Evolutionary conservation across 345 rosid genomes (phyloP).

Genomic region (Dipteronia dyeriana): DNA sequence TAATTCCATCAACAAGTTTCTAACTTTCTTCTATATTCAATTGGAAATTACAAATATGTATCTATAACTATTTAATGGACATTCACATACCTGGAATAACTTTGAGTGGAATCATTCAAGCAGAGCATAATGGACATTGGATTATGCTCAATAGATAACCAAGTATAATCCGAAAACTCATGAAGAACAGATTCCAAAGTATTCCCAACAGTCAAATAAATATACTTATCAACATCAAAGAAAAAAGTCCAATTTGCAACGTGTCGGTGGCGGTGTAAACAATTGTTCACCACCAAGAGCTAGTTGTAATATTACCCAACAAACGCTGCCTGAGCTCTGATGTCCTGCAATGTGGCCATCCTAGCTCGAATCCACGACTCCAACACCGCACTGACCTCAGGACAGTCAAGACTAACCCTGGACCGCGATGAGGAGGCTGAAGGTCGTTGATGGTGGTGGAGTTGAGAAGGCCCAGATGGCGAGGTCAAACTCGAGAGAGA

Average conservation of each 20-base stretch:
- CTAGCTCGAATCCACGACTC: constrained; percentile 80
- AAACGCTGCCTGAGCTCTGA: constrained; percentile 55
- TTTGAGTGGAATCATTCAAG: constrained; percentile 55
- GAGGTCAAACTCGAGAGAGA: too few species aligned
- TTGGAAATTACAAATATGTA: too few species aligned
- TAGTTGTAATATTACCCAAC: constrained; percentile 89
- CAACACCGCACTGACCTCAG: constrained; percentile 61
- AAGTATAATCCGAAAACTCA: constrained; percentile 60
- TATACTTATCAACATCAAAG: constrained; percentile 89
- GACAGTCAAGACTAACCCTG: too few species aligned
- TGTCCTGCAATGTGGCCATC: constrained; percentile 71
- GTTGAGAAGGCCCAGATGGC: too few species aligned
- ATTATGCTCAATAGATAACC: constrained; percentile 90
- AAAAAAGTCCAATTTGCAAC: constrained; percentile 82
- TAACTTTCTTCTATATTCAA: too few species aligned
- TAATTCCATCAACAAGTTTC: too few species aligned
- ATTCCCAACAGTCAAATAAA: constrained; percentile 58
- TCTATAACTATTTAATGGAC: too few species aligned
- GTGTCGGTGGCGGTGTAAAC: constrained; percentile 63
- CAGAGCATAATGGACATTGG: constrained; percentile 85
- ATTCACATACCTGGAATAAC: constrained; percentile 71
- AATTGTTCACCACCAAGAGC: constrained; percentile 81
- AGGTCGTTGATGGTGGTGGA: too few species aligned
- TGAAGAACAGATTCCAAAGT: constrained; percentile 57
- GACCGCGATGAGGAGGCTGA: too few species aligned